phyloP scores from a whole-genome alignment of 495 filamentous ascomycete genomes.

The Astrothelium macrocarpum region DNA sequence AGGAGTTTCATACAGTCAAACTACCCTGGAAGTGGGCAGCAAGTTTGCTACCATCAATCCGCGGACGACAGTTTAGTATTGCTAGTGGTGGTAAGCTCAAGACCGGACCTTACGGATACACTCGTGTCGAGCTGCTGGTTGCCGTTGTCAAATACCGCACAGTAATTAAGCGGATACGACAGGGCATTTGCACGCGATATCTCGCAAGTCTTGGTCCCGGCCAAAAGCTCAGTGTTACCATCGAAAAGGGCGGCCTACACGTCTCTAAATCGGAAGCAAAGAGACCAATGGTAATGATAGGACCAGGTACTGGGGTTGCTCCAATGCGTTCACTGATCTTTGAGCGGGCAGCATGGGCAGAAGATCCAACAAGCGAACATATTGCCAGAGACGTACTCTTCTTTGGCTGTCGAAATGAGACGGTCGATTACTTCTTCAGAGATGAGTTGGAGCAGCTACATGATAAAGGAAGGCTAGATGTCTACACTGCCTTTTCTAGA shows the following conservation, averaged over 20 bases:
- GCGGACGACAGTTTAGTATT: constrained; percentile 79
- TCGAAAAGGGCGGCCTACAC: constrained; percentile 50
- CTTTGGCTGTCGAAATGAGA: constrained; percentile 67
- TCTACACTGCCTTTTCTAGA: constrained; percentile 77
- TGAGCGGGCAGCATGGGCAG: constrained; percentile 46
- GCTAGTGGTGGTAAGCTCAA: constrained; percentile 59
- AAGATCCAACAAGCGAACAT: constrained; percentile 24
- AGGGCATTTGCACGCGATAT: constrained; percentile 87
- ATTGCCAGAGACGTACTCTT: constrained; percentile 43
- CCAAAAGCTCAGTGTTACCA: constrained; percentile 46
- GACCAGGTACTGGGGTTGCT: constrained; percentile 83
- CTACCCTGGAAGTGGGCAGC: constrained; percentile 66
- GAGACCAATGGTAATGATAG: constrained; percentile 67
- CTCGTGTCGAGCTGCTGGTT: constrained; percentile 63
- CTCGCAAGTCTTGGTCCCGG: constrained; percentile 52
- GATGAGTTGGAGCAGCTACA: constrained; percentile 55
- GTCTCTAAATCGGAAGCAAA: constrained; percentile 35
- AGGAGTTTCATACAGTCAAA: constrained; percentile 77
- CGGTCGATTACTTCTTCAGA: constrained; percentile 69
- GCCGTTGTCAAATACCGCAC: constrained; percentile 82
- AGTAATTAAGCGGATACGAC: constrained; percentile 71
- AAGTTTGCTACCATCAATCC: constrained; percentile 62
- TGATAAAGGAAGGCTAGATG: constrained; percentile 35
- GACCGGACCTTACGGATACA: constrained; percentile 14
- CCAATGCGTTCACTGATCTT: constrained; percentile 74